Conservation (phyloP, 345 rosid species). For the Citropsis articulata region DNA sequence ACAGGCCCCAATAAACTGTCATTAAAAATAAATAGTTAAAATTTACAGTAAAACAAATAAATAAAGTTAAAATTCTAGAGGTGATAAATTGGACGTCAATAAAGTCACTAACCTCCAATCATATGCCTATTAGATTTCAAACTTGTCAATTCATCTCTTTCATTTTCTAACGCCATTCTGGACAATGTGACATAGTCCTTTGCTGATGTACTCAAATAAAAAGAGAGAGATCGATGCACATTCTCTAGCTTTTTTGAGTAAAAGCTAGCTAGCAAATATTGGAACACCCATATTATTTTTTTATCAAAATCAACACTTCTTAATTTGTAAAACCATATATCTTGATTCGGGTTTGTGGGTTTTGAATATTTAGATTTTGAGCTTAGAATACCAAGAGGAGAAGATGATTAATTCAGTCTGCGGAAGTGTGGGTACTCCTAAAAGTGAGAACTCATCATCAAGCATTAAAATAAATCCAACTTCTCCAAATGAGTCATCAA, state of each 20-base stretch:
- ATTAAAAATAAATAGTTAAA: no score
- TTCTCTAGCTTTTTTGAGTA: background rate
- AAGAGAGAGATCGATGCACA: conserved; percentile 14
- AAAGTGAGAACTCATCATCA: conserved; percentile 37
- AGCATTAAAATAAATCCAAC: conserved; percentile 22
- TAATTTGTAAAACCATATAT: background rate
- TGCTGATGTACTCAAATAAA: conserved; percentile 4
- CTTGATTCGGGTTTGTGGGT: background rate
- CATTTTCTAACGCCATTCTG: conserved; percentile 4
- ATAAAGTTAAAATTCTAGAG: no score
- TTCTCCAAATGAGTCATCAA: conserved; percentile 29
- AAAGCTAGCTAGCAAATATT: background rate
- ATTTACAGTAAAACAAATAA: no score
- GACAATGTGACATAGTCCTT: conserved; percentile 16
- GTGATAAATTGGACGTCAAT: conserved; percentile 9
- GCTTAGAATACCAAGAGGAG: background rate
- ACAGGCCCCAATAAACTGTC: no score
- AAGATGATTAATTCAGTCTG: conserved; percentile 40
- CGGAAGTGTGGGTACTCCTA: conserved; percentile 36
- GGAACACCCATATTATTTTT: background rate
- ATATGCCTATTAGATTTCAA: conserved; percentile 2
- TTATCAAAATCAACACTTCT: background rate
- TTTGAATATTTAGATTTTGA: background rate
- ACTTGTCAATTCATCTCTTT: conserved; percentile 11
- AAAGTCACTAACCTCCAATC: conserved; percentile 24